Evolutionary conservation across 345 rosid species (phyloP).

Genomic region (Schrenkiella parvula): DNA sequence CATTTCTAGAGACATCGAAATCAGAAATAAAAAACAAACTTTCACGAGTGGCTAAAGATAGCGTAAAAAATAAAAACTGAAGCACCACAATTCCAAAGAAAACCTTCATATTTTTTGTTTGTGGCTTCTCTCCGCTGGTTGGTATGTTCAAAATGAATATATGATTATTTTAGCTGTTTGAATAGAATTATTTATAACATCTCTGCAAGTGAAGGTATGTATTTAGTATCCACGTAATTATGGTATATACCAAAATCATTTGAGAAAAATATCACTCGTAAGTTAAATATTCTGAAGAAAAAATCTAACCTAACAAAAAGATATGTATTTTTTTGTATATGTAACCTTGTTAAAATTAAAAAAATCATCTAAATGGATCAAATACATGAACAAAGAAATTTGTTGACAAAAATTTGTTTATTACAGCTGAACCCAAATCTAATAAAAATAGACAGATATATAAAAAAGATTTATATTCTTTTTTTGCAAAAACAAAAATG

Average conservation of each 20-base stretch:
- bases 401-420: too few relatives aligned
- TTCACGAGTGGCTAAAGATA: slow-evolving; percentile 9
- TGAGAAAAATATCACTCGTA: neutral
- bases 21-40: neutral
- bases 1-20: neutral
- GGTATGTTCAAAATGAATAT: neutral
- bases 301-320: neutral
- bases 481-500: too few relatives aligned
- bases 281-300: neutral
- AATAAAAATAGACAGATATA: too few relatives aligned
- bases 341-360: neutral
- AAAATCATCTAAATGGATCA: too few relatives aligned
- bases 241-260: neutral
- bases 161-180: neutral
- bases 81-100: neutral
- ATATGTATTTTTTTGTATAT: neutral
- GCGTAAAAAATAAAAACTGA: neutral
- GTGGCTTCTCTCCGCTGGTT: neutral
- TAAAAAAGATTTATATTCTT: too few relatives aligned
- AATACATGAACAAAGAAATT: too few relatives aligned
- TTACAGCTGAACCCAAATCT: too few relatives aligned
- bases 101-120: neutral
- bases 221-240: neutral
- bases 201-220: neutral
- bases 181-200: neutral